Evolutionary conservation across 2,329 filamentous ascomycete species (phyloP).

Genomic region (Fusarium tanahbumbuense): DNA sequence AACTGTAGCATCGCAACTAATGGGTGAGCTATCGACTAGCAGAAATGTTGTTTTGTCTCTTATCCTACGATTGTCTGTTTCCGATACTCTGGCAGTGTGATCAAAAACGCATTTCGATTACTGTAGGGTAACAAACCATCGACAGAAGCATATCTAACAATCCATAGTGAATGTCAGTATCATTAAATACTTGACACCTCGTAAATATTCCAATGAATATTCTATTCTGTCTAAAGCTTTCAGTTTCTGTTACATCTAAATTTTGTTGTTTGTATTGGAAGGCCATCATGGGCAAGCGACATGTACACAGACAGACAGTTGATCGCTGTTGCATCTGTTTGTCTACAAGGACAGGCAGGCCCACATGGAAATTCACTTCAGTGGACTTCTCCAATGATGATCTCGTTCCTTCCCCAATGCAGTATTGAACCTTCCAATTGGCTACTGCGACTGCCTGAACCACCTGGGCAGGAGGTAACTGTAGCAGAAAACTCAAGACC

Average conservation of each 20-base stretch:
- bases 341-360: neutral
- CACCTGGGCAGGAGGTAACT: neutral
- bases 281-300: neutral
- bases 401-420: conserved; percentile 26
- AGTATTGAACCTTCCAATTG: conserved; percentile 45
- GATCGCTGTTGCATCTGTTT: neutral
- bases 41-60: neutral
- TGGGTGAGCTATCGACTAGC: neutral
- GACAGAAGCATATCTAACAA: neutral
- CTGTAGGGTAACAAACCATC: neutral
- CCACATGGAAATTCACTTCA: neutral
- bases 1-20: neutral
- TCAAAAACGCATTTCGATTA: neutral
- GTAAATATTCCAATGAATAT: neutral
- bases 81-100: neutral
- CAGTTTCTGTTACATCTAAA: neutral
- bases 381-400: conserved; percentile 39
- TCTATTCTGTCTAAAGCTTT: too few species aligned
- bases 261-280: neutral
- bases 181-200: neutral
- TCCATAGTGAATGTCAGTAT: neutral
- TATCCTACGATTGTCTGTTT: neutral
- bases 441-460: conserved; percentile 21
- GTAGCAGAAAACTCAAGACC: neutral
- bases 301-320: neutral